phyloP scores from a whole-genome alignment of 2,329 filamentous ascomycete genomes.

The Parastagonospora nodorum region DNA sequence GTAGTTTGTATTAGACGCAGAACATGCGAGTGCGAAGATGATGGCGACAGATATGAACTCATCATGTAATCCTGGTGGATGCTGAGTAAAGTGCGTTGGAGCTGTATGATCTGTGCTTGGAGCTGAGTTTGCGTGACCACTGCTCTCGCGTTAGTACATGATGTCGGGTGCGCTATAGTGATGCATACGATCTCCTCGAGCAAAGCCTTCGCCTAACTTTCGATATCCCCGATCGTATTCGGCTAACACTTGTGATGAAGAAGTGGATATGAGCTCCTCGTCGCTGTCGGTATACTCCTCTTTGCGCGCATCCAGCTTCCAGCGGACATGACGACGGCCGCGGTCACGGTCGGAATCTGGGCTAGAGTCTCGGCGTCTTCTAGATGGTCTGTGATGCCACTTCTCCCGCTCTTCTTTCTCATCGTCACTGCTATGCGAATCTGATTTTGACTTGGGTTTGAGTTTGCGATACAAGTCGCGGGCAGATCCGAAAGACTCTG shows the following conservation, averaged over 20 bases:
- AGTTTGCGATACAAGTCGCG: slow-evolving; percentile 38
- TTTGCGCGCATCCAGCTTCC: slow-evolving; percentile 17
- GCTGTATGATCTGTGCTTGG: slow-evolving; percentile 38
- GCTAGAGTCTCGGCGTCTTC: slow-evolving; percentile 21
- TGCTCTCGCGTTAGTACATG: slow-evolving; percentile 1
- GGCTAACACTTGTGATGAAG: slow-evolving; percentile 27
- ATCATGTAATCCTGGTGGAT: slow-evolving; percentile 36
- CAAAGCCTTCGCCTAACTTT: slow-evolving; percentile 36
- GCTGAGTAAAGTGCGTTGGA: slow-evolving; percentile 35
- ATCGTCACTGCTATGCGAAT: slow-evolving; percentile 17
- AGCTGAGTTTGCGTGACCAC: slow-evolving; percentile 37
- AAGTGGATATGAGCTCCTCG: slow-evolving; percentile 33
- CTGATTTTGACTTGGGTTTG: slow-evolving; percentile 26
- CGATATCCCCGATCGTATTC: slow-evolving; percentile 38
- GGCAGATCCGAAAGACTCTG: slow-evolving; percentile 37
- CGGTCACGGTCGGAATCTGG: slow-evolving; percentile 15
- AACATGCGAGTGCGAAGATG: slow-evolving; percentile 35
- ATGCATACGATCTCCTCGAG: slow-evolving; percentile 36
- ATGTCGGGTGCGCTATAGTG: background rate
- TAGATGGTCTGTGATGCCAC: slow-evolving; percentile 1
- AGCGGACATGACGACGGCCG: slow-evolving; percentile 12
- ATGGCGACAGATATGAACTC: slow-evolving; percentile 25
- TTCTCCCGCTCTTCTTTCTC: slow-evolving; percentile 7
- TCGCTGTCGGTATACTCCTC: slow-evolving; percentile 31
- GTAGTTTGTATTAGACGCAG: slow-evolving; percentile 32